Evolutionary conservation across 352 stramenopile genomes (phyloP).

Genomic region (Phytophthora meadii): DNA sequence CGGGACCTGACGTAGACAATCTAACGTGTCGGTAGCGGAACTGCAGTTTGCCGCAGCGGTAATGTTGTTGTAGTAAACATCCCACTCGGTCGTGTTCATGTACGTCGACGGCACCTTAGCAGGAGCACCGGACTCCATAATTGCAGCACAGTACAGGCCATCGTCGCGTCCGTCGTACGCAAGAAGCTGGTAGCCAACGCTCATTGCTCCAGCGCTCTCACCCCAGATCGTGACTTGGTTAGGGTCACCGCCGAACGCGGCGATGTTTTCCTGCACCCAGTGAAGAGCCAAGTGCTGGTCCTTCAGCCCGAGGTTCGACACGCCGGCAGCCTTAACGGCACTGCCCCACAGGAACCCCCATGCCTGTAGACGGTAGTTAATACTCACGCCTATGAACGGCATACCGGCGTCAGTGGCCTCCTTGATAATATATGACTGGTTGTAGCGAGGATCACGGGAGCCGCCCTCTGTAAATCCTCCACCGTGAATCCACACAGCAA

Average conservation of each 20-base stretch:
- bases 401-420: constrained; percentile 23
- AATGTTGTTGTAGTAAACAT: constrained; percentile 36
- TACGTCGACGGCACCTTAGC: constrained; percentile 27
- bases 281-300: constrained; percentile 86
- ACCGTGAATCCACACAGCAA: constrained; percentile 37
- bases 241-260: constrained; percentile 82
- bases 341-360: constrained; percentile 44
- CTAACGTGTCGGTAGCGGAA: constrained; percentile 26
- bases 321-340: constrained; percentile 48
- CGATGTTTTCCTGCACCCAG: constrained; percentile 88
- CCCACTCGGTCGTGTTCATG: constrained; percentile 33
- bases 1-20: constrained; percentile 38
- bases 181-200: constrained; percentile 38
- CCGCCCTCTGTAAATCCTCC: constrained; percentile 31
- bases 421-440: constrained; percentile 41
- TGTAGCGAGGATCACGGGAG: constrained; percentile 36
- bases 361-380: constrained; percentile 48
- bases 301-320: constrained; percentile 86
- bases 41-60: constrained; percentile 31
- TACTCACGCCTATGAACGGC: constrained; percentile 45
- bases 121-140: constrained; percentile 38
- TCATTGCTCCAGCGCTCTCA: constrained; percentile 75
- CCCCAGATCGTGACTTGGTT: constrained; percentile 88
- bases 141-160: constrained; percentile 29
- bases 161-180: constrained; percentile 38